Percentiles rank a stretch among this genome's conserved stretches.
These are phyloP conservation scores for Dioscorea alata DNA, from an alignment of 106 monocot genomes.

Conservation along the genomic window DNA sequence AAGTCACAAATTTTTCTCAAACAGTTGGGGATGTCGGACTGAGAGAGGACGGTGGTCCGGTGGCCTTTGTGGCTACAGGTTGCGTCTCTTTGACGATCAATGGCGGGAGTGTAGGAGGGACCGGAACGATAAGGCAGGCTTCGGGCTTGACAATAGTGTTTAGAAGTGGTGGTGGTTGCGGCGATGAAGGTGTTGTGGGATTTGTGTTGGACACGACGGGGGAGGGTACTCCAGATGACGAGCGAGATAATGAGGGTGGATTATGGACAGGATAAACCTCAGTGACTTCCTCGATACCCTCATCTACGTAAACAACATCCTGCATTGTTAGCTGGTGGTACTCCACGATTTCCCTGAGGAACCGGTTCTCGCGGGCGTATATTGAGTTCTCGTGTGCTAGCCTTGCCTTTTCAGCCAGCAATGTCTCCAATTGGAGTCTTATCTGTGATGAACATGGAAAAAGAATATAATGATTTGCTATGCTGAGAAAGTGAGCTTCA, in stretches of 20 bases:
- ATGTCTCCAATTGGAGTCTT: constrained; percentile 75
- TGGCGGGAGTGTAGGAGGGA: constrained; percentile 18
- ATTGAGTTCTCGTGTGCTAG: constrained; percentile 71
- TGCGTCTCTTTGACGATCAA: neutral
- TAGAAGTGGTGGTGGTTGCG: constrained; percentile 13
- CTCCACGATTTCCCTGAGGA: constrained; percentile 88
- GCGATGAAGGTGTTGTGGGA: neutral
- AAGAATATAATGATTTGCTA: neutral
- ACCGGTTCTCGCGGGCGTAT: constrained; percentile 78
- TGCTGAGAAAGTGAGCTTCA: no score
- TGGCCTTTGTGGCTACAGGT: neutral
- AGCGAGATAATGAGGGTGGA: constrained; percentile 3
- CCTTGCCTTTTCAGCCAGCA: constrained; percentile 75
- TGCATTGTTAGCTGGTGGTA: constrained; percentile 84
- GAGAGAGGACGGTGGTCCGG: neutral
- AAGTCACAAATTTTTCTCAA: neutral
- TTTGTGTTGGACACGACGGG: constrained; percentile 1
- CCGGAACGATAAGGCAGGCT: constrained; percentile 38
- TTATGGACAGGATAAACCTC: constrained; percentile 60
- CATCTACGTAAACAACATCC: constrained; percentile 69
- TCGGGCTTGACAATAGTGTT: constrained; percentile 29
- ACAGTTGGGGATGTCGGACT: neutral
- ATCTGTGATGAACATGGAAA: constrained; percentile 34
- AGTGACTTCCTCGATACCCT: constrained; percentile 60
- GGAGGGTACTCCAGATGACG: neutral